Base-by-base conservation (phyloP, 345 rosid genomes). In the Eutrema heterophyllum region DNA sequence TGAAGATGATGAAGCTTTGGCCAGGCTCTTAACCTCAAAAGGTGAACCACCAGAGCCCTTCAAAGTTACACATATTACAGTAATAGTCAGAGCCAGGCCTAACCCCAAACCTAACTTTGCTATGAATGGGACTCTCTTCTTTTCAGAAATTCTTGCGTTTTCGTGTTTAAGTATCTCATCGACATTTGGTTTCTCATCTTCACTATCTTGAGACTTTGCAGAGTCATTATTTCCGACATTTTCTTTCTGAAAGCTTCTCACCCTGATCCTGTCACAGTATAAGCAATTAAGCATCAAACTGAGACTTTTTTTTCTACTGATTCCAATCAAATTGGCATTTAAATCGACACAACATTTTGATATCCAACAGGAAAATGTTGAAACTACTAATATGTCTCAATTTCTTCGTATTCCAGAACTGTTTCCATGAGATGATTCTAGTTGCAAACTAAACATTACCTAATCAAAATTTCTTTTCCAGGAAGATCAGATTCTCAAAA, bases 1-100 rank as follows among this genome's bases (percentile, higher is more conserved):
- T 53, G 84, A 81, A 48, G 92, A 76, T 52, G 84, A 67, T 36
- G 96, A 83, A 73, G 71, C 79, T 68, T 85, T 83, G 50, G 82
- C 74, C 60, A 85, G 53, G 32, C 61, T 79, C 67, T 86, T 86
- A 73, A 93, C 78, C 39, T 84, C 91, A 45, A 85, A 40, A 7
- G 83, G 73, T 59, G 90, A 78, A 55, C 86, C 88, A 77, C 80
- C 65, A 67, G 80, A 46, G 45, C 75, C 57, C 51, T 78, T 87
- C 26, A 81, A 58, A 64, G 61, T 71, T 64, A 82, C 38, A 41
- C 88, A 85, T 43, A 80, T 21, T 29, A 81, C 32, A 35, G 96
- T 86, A 60, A 87, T 18, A 9, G 81, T 63, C 33, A 77, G 77
- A 66, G 97, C 97, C 49, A 90, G 41, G 1, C 84, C 92, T 73